phyloP scores from a whole-genome alignment of 106 monocot genomes.

The Apostasia ramifera region DNA sequence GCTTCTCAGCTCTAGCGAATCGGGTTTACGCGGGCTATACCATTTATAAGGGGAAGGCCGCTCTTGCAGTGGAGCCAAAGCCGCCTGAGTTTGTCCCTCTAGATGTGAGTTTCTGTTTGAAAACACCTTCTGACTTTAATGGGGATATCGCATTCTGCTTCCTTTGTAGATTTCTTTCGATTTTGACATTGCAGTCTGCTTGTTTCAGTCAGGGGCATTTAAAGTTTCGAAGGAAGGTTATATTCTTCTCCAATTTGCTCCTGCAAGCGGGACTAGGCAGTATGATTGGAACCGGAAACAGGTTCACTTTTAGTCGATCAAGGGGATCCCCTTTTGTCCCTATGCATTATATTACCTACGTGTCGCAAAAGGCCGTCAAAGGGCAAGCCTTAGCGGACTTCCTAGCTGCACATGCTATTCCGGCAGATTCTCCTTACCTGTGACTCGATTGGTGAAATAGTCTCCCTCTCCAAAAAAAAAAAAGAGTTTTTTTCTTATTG shows the following conservation, averaged over 20 bases:
- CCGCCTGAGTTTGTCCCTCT: conserved; percentile 78
- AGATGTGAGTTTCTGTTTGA: conserved; percentile 34
- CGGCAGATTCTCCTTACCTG: too few species aligned
- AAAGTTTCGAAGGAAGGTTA: conserved; percentile 86
- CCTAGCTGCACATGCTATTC: too few species aligned
- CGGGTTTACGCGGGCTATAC: conserved; percentile 72
- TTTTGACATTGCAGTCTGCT: conserved; percentile 1
- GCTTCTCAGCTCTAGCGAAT: conserved; percentile 21
- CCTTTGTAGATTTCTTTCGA: background rate
- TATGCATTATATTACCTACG: too few species aligned
- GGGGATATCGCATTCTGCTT: background rate
- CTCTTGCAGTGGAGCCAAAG: conserved; percentile 65
- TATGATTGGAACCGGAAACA: conserved; percentile 95
- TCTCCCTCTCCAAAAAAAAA: too few species aligned
- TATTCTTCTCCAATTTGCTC: conserved; percentile 83
- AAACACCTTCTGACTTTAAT: background rate
- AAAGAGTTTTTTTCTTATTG: too few species aligned
- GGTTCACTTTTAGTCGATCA: conserved; percentile 19
- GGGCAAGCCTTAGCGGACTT: too few species aligned
- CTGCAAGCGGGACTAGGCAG: conserved; percentile 63
- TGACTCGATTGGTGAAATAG: too few species aligned
- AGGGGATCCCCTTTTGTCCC: too few species aligned
- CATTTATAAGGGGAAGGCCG: conserved; percentile 97
- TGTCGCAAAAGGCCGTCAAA: too few species aligned
- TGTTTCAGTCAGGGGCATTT: conserved; percentile 67